Conservation (phyloP, 768 basidiomycete genomes). For the Atractiella rhizophila region DNA sequence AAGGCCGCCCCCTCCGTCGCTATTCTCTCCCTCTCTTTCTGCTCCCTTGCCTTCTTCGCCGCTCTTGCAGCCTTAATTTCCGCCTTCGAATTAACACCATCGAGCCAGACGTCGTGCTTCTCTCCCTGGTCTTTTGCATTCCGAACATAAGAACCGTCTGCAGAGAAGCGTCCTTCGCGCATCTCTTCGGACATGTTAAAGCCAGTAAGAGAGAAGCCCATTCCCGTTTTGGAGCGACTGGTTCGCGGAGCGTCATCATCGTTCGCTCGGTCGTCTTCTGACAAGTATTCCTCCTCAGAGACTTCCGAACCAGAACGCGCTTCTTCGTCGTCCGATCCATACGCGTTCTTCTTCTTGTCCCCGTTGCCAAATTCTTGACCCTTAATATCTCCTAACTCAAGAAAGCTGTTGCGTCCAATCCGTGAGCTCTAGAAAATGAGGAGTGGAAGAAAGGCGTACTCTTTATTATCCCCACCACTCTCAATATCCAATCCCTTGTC, state of each 20-base stretch:
- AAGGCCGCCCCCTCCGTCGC: slow-evolving; percentile 33
- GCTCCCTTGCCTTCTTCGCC: slow-evolving; percentile 49
- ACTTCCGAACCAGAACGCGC: slow-evolving; percentile 16
- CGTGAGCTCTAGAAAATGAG: no score
- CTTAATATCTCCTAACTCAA: slow-evolving; percentile 82
- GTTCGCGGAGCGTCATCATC: slow-evolving; percentile 43
- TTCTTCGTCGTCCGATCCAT: slow-evolving; percentile 22
- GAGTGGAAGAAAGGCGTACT: no score
- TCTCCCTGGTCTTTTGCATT: slow-evolving; percentile 70
- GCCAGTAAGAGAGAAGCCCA: slow-evolving; percentile 67
- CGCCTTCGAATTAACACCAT: slow-evolving; percentile 48
- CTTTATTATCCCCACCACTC: slow-evolving; percentile 18
- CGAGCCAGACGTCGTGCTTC: slow-evolving; percentile 87
- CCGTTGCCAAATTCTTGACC: slow-evolving; percentile 55
- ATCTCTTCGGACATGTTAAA: slow-evolving; percentile 99
- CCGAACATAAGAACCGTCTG: slow-evolving; percentile 55
- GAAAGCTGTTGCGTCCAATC: slow-evolving; percentile 32
- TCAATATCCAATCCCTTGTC: slow-evolving; percentile 20
- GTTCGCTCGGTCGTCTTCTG: slow-evolving; percentile 17
- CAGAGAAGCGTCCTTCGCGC: slow-evolving; percentile 89
- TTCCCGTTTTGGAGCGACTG: slow-evolving; percentile 48
- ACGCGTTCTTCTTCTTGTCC: slow-evolving; percentile 21
- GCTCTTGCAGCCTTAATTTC: slow-evolving; percentile 60
- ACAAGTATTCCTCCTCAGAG: slow-evolving; percentile 27
- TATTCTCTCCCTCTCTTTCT: slow-evolving; percentile 18